Evolutionary conservation across 345 rosid genomes (phyloP).

Genomic region (Ceriops tagal): DNA sequence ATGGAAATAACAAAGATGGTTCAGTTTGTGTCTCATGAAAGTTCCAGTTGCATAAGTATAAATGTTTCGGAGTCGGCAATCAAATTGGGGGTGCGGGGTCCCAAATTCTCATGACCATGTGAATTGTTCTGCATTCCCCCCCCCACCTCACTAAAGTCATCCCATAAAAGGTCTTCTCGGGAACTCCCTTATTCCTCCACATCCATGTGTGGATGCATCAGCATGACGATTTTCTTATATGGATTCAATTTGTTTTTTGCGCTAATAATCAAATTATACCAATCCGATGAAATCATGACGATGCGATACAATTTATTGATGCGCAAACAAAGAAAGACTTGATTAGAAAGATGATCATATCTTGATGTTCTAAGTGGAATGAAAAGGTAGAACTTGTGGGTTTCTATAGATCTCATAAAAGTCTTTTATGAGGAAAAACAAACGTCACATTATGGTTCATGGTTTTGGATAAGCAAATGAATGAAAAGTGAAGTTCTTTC

Average conservation of each 20-base stretch:
- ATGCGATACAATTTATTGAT: too few species aligned
- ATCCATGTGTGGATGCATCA: not conserved
- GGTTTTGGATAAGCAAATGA: not conserved
- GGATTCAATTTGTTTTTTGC: not conserved
- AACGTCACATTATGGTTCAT: not conserved
- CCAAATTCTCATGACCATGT: slow-evolving; percentile 13
- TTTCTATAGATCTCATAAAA: not conserved
- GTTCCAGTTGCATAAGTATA: too few species aligned
- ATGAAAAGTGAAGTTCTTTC: slow-evolving; percentile 8
- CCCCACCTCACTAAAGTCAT: not conserved
- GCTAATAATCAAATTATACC: not conserved
- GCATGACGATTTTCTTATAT: slow-evolving; percentile 12
- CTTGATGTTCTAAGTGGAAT: not conserved
- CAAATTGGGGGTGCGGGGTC: slow-evolving; percentile 4
- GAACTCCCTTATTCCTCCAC: slow-evolving; percentile 13
- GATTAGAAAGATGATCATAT: too few species aligned
- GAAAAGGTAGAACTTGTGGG: not conserved
- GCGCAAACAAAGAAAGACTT: too few species aligned
- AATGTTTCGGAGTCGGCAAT: not conserved
- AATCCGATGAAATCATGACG: not conserved
- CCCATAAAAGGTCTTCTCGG: not conserved
- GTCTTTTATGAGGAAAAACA: not conserved
- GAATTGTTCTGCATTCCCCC: not conserved
- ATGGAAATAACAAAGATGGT: too few species aligned
- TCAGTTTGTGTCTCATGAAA: too few species aligned